phyloP scores from a whole-genome alignment of 2,329 filamentous ascomycete species.

The Cladosporium colombiae region DNA sequence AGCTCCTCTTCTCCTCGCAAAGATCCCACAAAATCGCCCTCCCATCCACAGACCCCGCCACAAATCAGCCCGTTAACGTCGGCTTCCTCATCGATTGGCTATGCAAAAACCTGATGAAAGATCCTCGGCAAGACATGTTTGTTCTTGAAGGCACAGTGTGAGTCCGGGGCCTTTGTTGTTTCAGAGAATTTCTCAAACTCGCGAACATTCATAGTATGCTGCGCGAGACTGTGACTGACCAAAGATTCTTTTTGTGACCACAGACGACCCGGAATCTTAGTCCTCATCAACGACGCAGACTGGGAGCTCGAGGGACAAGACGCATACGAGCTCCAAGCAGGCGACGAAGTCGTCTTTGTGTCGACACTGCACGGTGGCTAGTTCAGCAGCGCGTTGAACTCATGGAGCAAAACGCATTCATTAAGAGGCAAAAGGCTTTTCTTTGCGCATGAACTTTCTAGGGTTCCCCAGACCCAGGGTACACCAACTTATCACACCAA shows the following conservation, averaged over 20 bases:
- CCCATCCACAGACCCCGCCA: constrained; percentile 58
- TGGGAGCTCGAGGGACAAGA: constrained; percentile 98
- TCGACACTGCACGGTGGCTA: constrained; percentile 93
- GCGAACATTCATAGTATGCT: neutral
- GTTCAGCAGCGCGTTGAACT: constrained; percentile 21
- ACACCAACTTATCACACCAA: neutral
- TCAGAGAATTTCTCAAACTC: neutral
- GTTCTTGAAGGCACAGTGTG: constrained; percentile 86
- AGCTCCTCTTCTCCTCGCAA: constrained; percentile 88
- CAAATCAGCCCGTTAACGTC: constrained; percentile 66
- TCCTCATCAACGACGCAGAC: constrained; percentile 95
- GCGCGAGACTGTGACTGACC: neutral
- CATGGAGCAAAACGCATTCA: neutral
- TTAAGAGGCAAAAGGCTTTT: neutral
- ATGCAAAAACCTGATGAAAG: constrained; percentile 80
- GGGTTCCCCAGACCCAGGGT: neutral
- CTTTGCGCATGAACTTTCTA: neutral
- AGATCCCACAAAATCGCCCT: constrained; percentile 70
- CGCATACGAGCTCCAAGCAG: constrained; percentile 75
- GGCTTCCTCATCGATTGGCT: constrained; percentile 77
- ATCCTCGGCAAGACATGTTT: constrained; percentile 83
- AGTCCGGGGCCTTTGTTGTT: constrained; percentile 44
- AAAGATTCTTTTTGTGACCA: neutral
- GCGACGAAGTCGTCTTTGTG: constrained; percentile 92
- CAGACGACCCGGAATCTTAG: constrained; percentile 91